Evolutionary conservation across 1,139 yeast genomes (phyloP).

Genomic region (Pichia inconspicua): DNA sequence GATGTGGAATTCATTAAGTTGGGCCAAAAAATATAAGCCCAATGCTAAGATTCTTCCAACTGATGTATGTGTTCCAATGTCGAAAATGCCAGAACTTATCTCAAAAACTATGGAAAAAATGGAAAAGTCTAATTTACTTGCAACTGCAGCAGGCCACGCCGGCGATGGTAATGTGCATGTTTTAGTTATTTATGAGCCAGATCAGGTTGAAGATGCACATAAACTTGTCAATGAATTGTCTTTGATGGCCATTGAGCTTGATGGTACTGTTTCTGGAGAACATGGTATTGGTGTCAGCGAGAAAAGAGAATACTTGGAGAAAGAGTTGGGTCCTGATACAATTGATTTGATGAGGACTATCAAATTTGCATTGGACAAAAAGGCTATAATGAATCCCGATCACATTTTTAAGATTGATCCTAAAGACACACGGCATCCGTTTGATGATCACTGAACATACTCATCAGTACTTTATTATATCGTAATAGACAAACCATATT

Average conservation of each 20-base stretch:
- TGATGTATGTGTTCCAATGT: conserved; percentile 51
- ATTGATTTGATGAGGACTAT: conserved; percentile 49
- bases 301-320: conserved; percentile 40
- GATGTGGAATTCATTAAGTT: conserved; percentile 36
- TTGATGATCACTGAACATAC: conserved; percentile 9
- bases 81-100: conserved; percentile 39
- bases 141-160: conserved; percentile 50
- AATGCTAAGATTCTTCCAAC: conserved; percentile 52
- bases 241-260: conserved; percentile 37
- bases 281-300: conserved; percentile 55
- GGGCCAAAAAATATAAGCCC: conserved; percentile 30
- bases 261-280: conserved; percentile 60
- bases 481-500: no score
- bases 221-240: conserved; percentile 44
- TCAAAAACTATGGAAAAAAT: conserved; percentile 43
- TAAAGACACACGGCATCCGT: conserved; percentile 31
- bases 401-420: conserved; percentile 55
- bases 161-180: conserved; percentile 56
- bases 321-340: conserved; percentile 45
- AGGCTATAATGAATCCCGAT: conserved; percentile 51
- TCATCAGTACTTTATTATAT: no score
- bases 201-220: conserved; percentile 30
- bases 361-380: conserved; percentile 49
- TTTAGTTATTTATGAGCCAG: conserved; percentile 38
- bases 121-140: conserved; percentile 36